Evolutionary conservation across 352 stramenopile genomes (phyloP).

Genomic region (Phytophthora quininea): DNA sequence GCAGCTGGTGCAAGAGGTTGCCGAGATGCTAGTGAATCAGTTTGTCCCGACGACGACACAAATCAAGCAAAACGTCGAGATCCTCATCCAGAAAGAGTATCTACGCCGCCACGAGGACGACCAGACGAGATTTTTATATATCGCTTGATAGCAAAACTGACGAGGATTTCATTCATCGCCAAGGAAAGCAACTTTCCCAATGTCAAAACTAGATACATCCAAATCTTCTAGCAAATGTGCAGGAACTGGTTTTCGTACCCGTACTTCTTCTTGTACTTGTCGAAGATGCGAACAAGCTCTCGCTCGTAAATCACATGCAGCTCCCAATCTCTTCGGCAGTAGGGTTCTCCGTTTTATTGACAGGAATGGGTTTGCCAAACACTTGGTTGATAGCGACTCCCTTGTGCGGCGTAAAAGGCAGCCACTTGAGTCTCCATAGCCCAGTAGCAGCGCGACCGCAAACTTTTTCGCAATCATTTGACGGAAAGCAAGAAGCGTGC

Average conservation of each 20-base stretch:
- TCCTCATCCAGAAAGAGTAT: conserved; percentile 88
- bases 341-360: conserved; percentile 64
- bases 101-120: conserved; percentile 70
- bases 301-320: conserved; percentile 69
- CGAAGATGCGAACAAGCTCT: conserved; percentile 79
- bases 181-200: conserved; percentile 7
- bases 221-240: conserved; percentile 51
- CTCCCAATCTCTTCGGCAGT: conserved; percentile 63
- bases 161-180: conserved; percentile 11
- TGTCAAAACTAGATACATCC: conserved; percentile 19
- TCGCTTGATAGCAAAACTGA: conserved; percentile 48
- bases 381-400: conserved; percentile 71
- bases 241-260: conserved; percentile 64
- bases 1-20: conserved; percentile 69
- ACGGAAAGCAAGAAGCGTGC: conserved; percentile 67
- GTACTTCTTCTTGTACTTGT: conserved; percentile 86
- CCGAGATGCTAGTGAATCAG: conserved; percentile 74
- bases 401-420: conserved; percentile 64
- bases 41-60: conserved; percentile 66
- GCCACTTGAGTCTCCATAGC: conserved; percentile 62
- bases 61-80: conserved; percentile 84
- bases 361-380: conserved; percentile 72
- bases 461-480: conserved; percentile 76
- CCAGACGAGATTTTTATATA: conserved; percentile 66
- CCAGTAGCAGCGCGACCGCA: conserved; percentile 62